Base-by-base conservation (phyloP, 2,329 filamentous ascomycete species). In the Diaporthe ilicicola region DNA sequence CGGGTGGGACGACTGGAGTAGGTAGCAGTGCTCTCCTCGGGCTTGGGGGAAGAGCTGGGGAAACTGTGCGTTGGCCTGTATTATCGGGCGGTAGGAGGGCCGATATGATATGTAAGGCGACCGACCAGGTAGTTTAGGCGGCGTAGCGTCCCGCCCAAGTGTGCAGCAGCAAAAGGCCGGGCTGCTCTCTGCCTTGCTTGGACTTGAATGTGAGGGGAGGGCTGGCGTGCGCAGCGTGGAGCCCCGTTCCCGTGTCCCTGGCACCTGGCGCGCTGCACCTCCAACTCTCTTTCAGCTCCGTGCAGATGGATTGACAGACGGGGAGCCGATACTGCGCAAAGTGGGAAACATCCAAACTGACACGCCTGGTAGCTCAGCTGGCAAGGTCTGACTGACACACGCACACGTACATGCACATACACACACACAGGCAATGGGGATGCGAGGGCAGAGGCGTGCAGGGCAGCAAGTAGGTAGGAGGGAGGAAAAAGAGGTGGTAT, bases 211-310 rank as follows among this genome's bases (percentile, higher is more conserved):
- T 39, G 37, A 15, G 13, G 8, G 37, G 27, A 29, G 42, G 59
- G 59, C 42, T 62, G 56, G 56, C 56, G 56, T 48, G 53, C 15
- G 54, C 51, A 44, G 65, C 65, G 65, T 68, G 65, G 65, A 59
- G 42, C 53, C 53, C 53, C 29, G 29, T 42, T 44, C 64, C 64
- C 50, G 37, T 68, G 53, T 68, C 53, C 66, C 66, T 68, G 44
- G 54, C 66, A 59, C 66, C 46, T 68, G 59, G 59, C 59, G 34
- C 66, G 53, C 53, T 59, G 66, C 66, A 68, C 66, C 42, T 68
- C 42, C 65, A 68, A 56, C 65, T 68, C 51, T 59, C 53, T 59
- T 56, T 68, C 53, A 54, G 66, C 53, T 68, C 32, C 27, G 42
- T 44, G 37, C 53, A 68, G 54, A 42, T 59, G 53, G 53, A 55